phyloP scores from a whole-genome alignment of 2,329 filamentous ascomycete genomes.

The Epichloe baconii region DNA sequence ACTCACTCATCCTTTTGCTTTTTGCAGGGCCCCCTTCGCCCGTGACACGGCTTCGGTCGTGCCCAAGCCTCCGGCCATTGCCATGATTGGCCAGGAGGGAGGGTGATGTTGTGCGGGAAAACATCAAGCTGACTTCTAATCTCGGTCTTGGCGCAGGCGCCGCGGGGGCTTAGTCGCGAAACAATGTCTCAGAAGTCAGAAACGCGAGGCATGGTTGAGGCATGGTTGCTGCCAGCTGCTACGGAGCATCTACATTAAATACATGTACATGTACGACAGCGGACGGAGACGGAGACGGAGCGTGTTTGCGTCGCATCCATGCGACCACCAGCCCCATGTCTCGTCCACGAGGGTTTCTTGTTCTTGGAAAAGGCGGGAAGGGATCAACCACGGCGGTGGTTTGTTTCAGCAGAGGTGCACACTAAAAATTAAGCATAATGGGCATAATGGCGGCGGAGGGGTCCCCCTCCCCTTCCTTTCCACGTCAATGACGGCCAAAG shows the following conservation, averaged over 20 bases:
- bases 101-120: not conserved
- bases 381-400: too few relatives aligned
- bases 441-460: too few relatives aligned
- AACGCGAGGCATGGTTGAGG: too few relatives aligned
- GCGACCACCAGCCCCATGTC: not conserved
- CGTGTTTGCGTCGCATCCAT: not conserved
- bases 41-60: not conserved
- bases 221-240: too few relatives aligned
- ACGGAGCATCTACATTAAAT: too few relatives aligned
- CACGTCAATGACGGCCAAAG: too few relatives aligned
- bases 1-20: not conserved
- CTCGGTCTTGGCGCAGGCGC: slow-evolving; percentile 3
- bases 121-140: not conserved
- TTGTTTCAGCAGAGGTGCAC: not conserved
- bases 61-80: not conserved
- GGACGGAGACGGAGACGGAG: too few relatives aligned
- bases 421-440: slow-evolving; percentile 2
- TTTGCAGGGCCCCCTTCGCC: too few relatives aligned
- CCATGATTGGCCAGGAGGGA: not conserved
- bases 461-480: not conserved
- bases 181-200: slow-evolving; percentile 1
- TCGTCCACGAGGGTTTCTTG: not conserved
- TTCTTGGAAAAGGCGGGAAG: not conserved
- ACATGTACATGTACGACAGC: too few relatives aligned
- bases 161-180: not conserved